Conservation (phyloP, 2,329 filamentous ascomycete species). For the Talaromyces sp. region DNA sequence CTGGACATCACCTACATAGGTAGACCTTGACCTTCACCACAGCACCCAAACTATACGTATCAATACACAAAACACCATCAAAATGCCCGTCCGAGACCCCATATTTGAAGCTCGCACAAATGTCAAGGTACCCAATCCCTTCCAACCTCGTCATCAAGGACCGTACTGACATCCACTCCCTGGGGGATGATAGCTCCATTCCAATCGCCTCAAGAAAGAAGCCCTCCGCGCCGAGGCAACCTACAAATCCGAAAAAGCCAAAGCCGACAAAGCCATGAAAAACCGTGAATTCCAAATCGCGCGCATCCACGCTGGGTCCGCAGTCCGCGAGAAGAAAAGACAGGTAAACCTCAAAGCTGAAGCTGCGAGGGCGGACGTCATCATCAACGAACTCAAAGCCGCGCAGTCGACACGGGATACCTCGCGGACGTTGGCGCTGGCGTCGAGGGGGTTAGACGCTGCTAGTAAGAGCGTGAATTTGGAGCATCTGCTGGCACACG, state of each 20-base stretch:
- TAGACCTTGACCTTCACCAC: background rate
- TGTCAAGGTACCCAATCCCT: constrained; percentile 33
- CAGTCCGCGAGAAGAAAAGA: constrained; percentile 47
- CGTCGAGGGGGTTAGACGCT: constrained; percentile 44
- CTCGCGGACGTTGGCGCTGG: constrained; percentile 44
- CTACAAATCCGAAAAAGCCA: constrained; percentile 47
- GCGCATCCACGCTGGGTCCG: constrained; percentile 47
- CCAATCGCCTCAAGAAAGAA: constrained; percentile 48
- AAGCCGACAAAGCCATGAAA: constrained; percentile 48
- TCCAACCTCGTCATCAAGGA: background rate
- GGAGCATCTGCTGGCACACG: constrained; percentile 41
- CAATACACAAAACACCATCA: constrained; percentile 17
- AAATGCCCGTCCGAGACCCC: constrained; percentile 41
- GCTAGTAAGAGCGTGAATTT: constrained; percentile 47
- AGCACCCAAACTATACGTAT: background rate
- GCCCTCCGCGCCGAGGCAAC: constrained; percentile 46
- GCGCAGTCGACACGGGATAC: constrained; percentile 48
- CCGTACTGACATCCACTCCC: background rate
- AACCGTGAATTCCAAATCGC: constrained; percentile 49
- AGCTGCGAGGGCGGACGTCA: constrained; percentile 47
- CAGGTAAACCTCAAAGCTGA: constrained; percentile 45
- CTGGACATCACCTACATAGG: background rate
- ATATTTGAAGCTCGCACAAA: constrained; percentile 43
- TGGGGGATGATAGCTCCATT: constrained; percentile 35
- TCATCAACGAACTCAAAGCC: constrained; percentile 49